Evolutionary conservation across 768 basidiomycete genomes (phyloP).

Genomic region (Leccinellum luteum): DNA sequence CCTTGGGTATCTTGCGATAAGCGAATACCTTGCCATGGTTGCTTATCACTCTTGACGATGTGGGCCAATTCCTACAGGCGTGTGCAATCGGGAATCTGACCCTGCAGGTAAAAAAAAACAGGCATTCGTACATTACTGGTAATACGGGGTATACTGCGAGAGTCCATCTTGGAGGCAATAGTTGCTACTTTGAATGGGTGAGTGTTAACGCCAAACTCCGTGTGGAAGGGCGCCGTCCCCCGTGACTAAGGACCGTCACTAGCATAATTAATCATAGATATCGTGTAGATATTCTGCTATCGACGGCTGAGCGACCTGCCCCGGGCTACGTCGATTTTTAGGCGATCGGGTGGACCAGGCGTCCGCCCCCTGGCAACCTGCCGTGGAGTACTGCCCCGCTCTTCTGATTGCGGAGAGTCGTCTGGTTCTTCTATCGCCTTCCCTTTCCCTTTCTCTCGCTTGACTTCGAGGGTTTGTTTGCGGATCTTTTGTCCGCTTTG

Average conservation of each 20-base stretch:
- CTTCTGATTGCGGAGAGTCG: conserved; percentile 12
- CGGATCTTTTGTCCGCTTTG: conserved; percentile 4
- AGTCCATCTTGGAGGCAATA: conserved; percentile 14
- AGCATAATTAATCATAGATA: conserved; percentile 10
- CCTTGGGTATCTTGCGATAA: background rate
- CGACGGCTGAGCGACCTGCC: conserved; percentile 23
- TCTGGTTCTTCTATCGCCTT: conserved; percentile 6
- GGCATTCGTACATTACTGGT: conserved; percentile 17
- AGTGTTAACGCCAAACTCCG: conserved; percentile 5
- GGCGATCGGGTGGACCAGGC: conserved; percentile 22
- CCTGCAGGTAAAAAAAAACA: background rate
- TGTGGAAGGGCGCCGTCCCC: background rate
- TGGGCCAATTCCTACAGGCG: conserved; percentile 59
- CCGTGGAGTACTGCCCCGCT: conserved; percentile 8
- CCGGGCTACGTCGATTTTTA: conserved; percentile 15
- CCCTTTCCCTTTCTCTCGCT: conserved; percentile 17
- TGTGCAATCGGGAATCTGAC: conserved; percentile 11
- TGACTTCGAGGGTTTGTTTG: conserved; percentile 7
- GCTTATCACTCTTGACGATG: conserved; percentile 65
- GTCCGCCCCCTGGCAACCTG: conserved; percentile 24
- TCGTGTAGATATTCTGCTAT: conserved; percentile 10
- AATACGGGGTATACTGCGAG: conserved; percentile 19
- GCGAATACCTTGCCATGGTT: conserved; percentile 40
- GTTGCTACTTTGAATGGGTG: conserved; percentile 3
- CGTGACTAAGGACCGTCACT: conserved; percentile 1